Evolutionary conservation across 805 yeast species (phyloP), one percentile per base, ranked within the genome.

Genomic region (Ogataea polymorpha): DNA sequence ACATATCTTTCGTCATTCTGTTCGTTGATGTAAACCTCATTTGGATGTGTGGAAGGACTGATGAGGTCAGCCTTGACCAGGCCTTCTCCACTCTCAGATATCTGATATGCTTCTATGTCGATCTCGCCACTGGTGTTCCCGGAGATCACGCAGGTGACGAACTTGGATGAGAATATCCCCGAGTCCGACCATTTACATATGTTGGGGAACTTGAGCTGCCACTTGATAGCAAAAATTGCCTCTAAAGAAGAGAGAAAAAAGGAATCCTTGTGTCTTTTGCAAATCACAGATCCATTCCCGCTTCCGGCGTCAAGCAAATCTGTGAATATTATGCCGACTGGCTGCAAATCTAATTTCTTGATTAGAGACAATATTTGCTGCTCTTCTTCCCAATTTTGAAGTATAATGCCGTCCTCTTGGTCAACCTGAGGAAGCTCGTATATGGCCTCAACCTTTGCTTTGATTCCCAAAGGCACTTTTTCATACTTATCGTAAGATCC

Each of bases 391-490:
- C 75, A 88, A 1, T 60, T 57, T 34, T 72, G 65, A 34, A 77
- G 61, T 0, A 87, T 75, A 15, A 93, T 55, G 0, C 98, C 97
- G 63, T 93, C 99, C 37, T 77, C 74, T 52, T 85, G 95, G 50
- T 84, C 90, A 2, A 72, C 67, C 62, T 93, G 99, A 6, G 95
- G 84, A 0, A 97, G 95, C 59, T 93, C 99, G 63, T 85, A 87
- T 17, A 93, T 88, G 2, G 95, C 91, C 54, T 91, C 93, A 2
- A 93, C 96, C 31, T 84, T 86, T 1, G 96, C 97, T 61, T 90
- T 91, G 41, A 89, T 81, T 2, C 99, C 99, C 20, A 93, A 67
- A 1, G 99, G 99, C 1, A 86, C 93, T 53, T 81, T 74, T 21
- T 83, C 89, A 57, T 87, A 90, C 32, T 66, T 66, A 50, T 79